Evolutionary conservation across 768 basidiomycete genomes (phyloP).

Genomic region (Trametopsis cervina): DNA sequence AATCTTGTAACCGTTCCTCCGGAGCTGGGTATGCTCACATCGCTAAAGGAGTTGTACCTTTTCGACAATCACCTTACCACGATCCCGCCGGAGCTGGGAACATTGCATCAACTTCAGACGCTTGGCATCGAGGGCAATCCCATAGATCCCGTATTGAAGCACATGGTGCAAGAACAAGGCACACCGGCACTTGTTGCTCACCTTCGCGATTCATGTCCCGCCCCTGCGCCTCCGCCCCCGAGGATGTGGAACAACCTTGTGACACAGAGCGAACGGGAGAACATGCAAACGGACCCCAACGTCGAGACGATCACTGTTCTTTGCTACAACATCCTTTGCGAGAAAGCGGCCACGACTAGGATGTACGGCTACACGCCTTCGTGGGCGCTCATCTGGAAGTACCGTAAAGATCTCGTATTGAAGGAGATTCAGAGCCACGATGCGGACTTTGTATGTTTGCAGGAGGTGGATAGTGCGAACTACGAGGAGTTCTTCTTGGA

Average conservation of each 20-base stretch:
- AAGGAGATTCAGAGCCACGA: constrained; percentile 76
- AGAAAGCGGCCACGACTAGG: constrained; percentile 79
- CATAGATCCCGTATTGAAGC: constrained; percentile 67
- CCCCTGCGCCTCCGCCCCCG: constrained; percentile 72
- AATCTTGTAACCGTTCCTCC: constrained; percentile 68
- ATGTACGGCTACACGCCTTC: constrained; percentile 95
- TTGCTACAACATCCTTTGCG: constrained; percentile 93
- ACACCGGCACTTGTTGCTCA: constrained; percentile 81
- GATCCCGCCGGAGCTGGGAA: constrained; percentile 84
- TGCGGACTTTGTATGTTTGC: constrained; percentile 88
- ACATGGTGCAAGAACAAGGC: constrained; percentile 91
- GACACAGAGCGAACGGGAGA: constrained; percentile 50
- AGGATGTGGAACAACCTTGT: constrained; percentile 70
- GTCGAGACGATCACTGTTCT: constrained; percentile 76
- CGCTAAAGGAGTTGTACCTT: constrained; percentile 85
- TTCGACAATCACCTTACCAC: constrained; percentile 93
- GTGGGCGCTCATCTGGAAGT: constrained; percentile 96
- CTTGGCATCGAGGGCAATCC: constrained; percentile 98
- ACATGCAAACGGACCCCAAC: constrained; percentile 51
- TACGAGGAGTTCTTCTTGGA: constrained; percentile 88
- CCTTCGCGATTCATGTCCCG: constrained; percentile 90
- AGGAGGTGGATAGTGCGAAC: constrained; percentile 90
- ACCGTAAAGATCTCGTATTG: constrained; percentile 83
- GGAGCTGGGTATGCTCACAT: constrained; percentile 86
- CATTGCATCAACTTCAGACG: constrained; percentile 85